Base-by-base conservation (phyloP, 192 early-diverging fungal species). In the Entomortierella chlamydospora region DNA sequence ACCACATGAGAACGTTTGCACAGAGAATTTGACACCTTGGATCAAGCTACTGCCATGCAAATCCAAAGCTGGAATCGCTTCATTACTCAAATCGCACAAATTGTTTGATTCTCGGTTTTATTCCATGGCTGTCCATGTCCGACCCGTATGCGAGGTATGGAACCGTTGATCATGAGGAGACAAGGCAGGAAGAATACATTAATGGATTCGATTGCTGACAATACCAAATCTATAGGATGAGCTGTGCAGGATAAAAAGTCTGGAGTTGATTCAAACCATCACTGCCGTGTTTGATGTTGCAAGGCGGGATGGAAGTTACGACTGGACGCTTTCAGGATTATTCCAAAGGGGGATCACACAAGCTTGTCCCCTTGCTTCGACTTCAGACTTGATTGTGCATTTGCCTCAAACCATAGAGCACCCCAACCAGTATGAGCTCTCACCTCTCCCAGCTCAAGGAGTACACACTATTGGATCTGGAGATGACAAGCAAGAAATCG, bases 11-110 rank as follows among this genome's bases (percentile, higher is more conserved):
- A 92, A 91, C 70, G 95, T 96, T 11, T 99, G 98, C 68, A 99
- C 98, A 6, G 98, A 98, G 74, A 99, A 99, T 78, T 85, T 99
- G 81, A 98, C 98, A 10, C 96, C 97, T 11, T 99, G 96, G 96
- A 89, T 93, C 68, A 99, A 98, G 77, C 85, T 97, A 62, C 73
- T 99, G 41, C 98, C 98, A 4, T 99, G 98, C 73, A 92, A 97
- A 84, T 83, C 93, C 17, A 94, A 95, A 86, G 90, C 94, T 61
- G 98, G 98, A 12, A 83, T 98, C n/a, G 90, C 94, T 7, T 83
- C 86, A 23, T 83, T 98, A 49, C 88, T 98, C 54, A 98, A 99
- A 76, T 92, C 94, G 18, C 93, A 99, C 82, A 87, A 91, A 37
- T 84, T 99, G 2, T 99, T 93, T 81, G 95, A 98, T 72, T 88